phyloP scores from a whole-genome alignment of 2,329 filamentous ascomycete species.

The Sphaerulina musiva region DNA sequence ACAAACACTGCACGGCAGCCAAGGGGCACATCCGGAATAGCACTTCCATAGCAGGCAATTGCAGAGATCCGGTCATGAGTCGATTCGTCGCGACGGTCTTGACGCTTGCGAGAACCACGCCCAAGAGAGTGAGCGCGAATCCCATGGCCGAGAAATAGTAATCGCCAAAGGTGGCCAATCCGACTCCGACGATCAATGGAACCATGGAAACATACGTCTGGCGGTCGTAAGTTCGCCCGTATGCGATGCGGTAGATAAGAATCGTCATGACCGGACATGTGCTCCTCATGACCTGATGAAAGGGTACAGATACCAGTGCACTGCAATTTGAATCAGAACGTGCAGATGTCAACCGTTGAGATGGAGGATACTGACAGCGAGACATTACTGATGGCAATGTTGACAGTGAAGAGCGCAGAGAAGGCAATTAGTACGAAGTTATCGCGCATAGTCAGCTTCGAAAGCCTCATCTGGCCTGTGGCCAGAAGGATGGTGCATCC shows the following conservation, averaged over 20 bases:
- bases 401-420: slow-evolving; percentile 57
- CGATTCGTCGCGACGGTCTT: slow-evolving; percentile 61
- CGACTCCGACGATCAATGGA: slow-evolving; percentile 55
- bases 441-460: slow-evolving; percentile 48
- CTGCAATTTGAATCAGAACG: slow-evolving; percentile 6
- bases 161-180: slow-evolving; percentile 56
- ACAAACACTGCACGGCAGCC: slow-evolving; percentile 20
- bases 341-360: background rate
- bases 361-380: slow-evolving; percentile 43
- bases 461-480: slow-evolving; percentile 49
- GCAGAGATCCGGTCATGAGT: slow-evolving; percentile 56
- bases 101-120: slow-evolving; percentile 34
- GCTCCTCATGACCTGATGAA: slow-evolving; percentile 59
- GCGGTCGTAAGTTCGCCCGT: slow-evolving; percentile 50
- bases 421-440: slow-evolving; percentile 52
- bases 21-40: slow-evolving; percentile 39
- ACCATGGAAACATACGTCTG: slow-evolving; percentile 55
- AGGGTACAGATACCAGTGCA: slow-evolving; percentile 52
- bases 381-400: slow-evolving; percentile 58
- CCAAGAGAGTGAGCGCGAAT: slow-evolving; percentile 35
- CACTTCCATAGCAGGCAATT: slow-evolving; percentile 54
- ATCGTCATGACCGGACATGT: slow-evolving; percentile 57
- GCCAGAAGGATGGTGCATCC: slow-evolving; percentile 51
- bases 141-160: slow-evolving; percentile 55
- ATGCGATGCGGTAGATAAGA: slow-evolving; percentile 54